Base-by-base conservation (phyloP, 2,329 filamentous ascomycete species). In the Teratosphaeria pseudoeucalypti region DNA sequence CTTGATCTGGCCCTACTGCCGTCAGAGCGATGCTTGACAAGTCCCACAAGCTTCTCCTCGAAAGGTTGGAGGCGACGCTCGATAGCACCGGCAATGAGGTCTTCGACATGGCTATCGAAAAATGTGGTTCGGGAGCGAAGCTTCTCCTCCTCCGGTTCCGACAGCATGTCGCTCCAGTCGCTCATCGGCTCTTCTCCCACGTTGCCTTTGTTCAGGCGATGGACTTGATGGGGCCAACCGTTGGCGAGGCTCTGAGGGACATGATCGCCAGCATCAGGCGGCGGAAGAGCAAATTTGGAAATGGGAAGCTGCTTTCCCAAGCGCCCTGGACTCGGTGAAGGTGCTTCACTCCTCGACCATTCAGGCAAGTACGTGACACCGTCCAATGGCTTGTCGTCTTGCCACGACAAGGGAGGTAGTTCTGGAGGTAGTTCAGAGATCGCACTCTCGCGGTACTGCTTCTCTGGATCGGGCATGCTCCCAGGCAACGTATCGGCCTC, bases 111-210 rank as follows among this genome's bases (percentile, higher is more conserved):
- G 54, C 85, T 87, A 69, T 97, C 91, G 68, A 97, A 96, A 80
- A 96, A 97, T 54, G 85, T 83, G 63, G 89, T 89, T 55, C 91
- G 85, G 57, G 86, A 85, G 64, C 89, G 85, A 59, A 97, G 79
- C 74, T 95, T 96, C 56, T 85, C 83, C 60, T 95, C 90, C 68
- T 95, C 89, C 37, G 87, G 86, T 19, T 90, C 89, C 10, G 88
- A 87, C 62, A 96, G 86, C 54, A 87, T 85, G 70, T 88, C 88
- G 69, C 95, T 91, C 94, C 94, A 99, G 72, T 97, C 92, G 71
- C 92, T 96, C 61, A 85, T 82, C 27, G 87, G 85, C 16, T 86
- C 78, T 62, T 83, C 85, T 32, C 82, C 82, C 37, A 80, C 81
- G 61, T 80, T 82, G n/a, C 19, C 27, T 34, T 37, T 54, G 66